A percentile compares a stretch with the other conserved stretches of the same genome.
Evolutionary conservation across 2,329 filamentous ascomycete genomes (phyloP).

Genomic region (Tothia fuscella): DNA sequence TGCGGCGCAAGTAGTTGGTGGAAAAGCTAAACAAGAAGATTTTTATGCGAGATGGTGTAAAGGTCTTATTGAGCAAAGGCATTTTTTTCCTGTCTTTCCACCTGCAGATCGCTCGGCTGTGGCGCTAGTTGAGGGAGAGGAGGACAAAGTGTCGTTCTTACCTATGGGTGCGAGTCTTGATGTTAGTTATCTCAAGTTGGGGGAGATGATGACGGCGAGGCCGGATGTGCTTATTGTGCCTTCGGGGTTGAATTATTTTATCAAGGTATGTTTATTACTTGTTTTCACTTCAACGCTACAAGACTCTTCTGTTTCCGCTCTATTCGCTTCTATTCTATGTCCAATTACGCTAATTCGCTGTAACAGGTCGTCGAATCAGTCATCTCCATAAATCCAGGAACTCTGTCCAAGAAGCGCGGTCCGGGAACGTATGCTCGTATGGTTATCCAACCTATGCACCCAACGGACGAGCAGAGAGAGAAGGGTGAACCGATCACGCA

Average conservation of each 20-base stretch:
- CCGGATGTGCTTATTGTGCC: constrained; percentile 80
- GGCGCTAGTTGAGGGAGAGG: constrained; percentile 17
- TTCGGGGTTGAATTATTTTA: constrained; percentile 73
- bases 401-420: constrained; percentile 69
- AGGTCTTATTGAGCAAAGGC: constrained; percentile 77
- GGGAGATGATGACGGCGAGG: constrained; percentile 76
- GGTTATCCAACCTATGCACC: constrained; percentile 53
- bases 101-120: constrained; percentile 50
- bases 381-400: constrained; percentile 80
- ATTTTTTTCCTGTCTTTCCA: constrained; percentile 84
- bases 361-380: constrained; percentile 78
- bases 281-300: too few relatives aligned
- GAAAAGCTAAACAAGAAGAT: constrained; percentile 44
- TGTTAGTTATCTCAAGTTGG: constrained; percentile 71
- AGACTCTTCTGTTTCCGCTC: neutral
- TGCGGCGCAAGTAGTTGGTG: constrained; percentile 56
- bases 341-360: constrained; percentile 11
- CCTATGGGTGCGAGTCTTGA: constrained; percentile 65
- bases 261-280: constrained; percentile 50
- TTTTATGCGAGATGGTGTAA: constrained; percentile 59
- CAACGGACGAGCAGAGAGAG: constrained; percentile 46
- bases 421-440: constrained; percentile 79
- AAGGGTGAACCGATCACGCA: constrained; percentile 53
- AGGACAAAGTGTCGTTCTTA: constrained; percentile 28
- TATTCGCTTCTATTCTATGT: constrained; percentile 12